Evolutionary conservation across 208 protist genomes (phyloP).

Genomic region (Trypanosomatidae sp.): DNA sequence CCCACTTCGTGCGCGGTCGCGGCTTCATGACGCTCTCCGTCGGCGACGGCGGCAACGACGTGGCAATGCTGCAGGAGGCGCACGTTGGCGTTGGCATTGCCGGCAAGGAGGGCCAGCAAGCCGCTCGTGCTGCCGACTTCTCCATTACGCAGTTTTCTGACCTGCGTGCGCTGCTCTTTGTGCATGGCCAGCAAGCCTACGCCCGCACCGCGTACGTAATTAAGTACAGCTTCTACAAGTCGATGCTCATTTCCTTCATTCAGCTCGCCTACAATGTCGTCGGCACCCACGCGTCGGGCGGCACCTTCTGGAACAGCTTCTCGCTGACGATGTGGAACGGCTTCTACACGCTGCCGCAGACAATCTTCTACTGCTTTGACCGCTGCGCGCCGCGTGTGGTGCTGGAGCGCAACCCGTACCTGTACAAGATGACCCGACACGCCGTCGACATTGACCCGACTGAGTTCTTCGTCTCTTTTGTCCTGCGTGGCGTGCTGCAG

Average conservation of each 20-base stretch:
- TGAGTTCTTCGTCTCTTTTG: conserved; percentile 75
- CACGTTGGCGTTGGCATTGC: conserved; percentile 92
- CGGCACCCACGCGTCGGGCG: conserved; percentile 71
- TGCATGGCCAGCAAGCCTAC: conserved; percentile 95
- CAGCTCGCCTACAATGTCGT: conserved; percentile 89
- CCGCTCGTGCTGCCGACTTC: conserved; percentile 94
- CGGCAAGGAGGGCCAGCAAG: conserved; percentile 94
- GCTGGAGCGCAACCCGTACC: conserved; percentile 62
- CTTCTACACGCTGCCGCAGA: conserved; percentile 89
- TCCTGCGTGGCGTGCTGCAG: conserved; percentile 78
- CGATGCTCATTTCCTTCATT: conserved; percentile 93
- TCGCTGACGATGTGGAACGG: conserved; percentile 91
- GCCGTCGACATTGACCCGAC: conserved; percentile 46
- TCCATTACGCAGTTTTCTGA: conserved; percentile 92
- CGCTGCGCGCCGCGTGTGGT: conserved; percentile 71
- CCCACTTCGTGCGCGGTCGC: conserved; percentile 55
- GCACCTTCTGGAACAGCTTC: conserved; percentile 92
- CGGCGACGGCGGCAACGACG: conserved; percentile 96
- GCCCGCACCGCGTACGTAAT: conserved; percentile 91
- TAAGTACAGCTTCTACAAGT: conserved; percentile 98
- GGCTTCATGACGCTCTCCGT: conserved; percentile 88
- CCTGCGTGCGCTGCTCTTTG: conserved; percentile 91
- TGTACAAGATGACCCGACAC: conserved; percentile 79
- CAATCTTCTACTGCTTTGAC: conserved; percentile 90
- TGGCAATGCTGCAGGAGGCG: conserved; percentile 95